phyloP scores from a whole-genome alignment of 2,329 filamentous ascomycete species.

The Aureobasidium sp. region DNA sequence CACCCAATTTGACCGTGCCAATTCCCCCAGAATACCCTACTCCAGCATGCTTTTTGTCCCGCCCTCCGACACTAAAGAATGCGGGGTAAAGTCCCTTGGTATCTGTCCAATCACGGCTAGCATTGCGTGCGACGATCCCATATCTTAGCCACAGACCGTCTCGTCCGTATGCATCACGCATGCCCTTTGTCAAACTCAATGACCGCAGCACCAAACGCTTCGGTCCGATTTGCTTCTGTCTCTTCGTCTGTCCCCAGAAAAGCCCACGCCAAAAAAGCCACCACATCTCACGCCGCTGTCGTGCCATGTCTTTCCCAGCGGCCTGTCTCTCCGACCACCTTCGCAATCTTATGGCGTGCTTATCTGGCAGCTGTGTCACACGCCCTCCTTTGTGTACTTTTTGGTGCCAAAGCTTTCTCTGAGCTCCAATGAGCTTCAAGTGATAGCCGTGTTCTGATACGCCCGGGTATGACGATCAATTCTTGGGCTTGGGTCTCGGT shows the following conservation, averaged over 20 bases:
- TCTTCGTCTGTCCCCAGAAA: no score
- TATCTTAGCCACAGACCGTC: neutral
- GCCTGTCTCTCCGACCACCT: neutral
- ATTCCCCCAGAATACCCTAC: neutral
- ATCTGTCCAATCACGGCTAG: constrained; percentile 1
- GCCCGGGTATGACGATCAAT: neutral
- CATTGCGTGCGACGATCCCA: neutral
- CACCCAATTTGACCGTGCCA: neutral
- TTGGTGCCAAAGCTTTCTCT: constrained; percentile 1
- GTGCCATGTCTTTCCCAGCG: neutral
- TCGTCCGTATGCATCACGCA: constrained; percentile 4
- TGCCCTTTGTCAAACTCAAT: constrained; percentile 5
- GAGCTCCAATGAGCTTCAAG: neutral
- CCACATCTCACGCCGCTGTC: constrained; percentile 5
- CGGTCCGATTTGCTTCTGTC: constrained; percentile 8
- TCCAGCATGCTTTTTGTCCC: neutral
- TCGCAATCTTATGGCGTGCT: neutral
- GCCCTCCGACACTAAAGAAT: constrained; percentile 8
- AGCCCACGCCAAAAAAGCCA: no score
- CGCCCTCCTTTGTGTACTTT: constrained; percentile 11
- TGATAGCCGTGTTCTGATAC: constrained; percentile 2
- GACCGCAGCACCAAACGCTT: neutral
- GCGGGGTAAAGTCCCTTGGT: neutral
- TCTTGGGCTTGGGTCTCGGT: no score
- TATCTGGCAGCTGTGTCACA: constrained; percentile 8